Evolutionary conservation across 2,329 filamentous ascomycete genomes (phyloP), one percentile per base, ranked within the genome.

Genomic region (Trichoderma asperellum): DNA sequence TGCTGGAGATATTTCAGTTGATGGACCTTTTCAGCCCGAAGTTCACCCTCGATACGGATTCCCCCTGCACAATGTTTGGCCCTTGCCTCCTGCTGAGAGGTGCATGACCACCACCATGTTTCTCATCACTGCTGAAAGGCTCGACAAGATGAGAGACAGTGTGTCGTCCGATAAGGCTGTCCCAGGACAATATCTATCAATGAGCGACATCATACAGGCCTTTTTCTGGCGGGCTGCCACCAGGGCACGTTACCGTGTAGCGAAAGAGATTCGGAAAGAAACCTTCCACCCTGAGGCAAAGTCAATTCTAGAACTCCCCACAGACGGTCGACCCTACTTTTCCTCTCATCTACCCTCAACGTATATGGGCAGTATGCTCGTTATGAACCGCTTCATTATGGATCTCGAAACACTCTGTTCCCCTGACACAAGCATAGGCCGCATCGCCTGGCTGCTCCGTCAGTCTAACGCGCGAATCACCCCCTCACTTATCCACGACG

Each of bases 161-260:
- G 43, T n/a, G 27, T 18, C 37, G 1, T 27, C 40, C 18, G 40
- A 43, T n/a, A 43, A 43, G 7, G n/a, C 40, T n/a, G 16, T 43
- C 16, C 40, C 40, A 2, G 40, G 18, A 8, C 6, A n/a, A 43
- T n/a, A 43, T 75, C 16, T 70, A 0, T 81, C 80, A 0, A 72
- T 79, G 29, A 81, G 76, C 68, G 81, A 82, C 55, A 79, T 81
- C 10, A 71, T 81, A 2, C 78, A 81, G 70, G 81, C 81, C 0
- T 79, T 82, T 60, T 76, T 81, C 69, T 82, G 81, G 81, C 76
- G 79, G 0, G 74, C 76, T 0, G 74, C 79, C 0, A 75, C 81
- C 53, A 73, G 76, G 24, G 77, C 79, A 1, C 75, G 80, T 14
- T 77, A 78, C 52, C 76, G 75, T 1, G 78, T 79, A 1, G 78